A percentile compares a stretch with the other conserved stretches of the same genome.
phyloP scores from a whole-genome alignment of 176 grass and related monocot species.

The Cenchrus fungigraminus region DNA sequence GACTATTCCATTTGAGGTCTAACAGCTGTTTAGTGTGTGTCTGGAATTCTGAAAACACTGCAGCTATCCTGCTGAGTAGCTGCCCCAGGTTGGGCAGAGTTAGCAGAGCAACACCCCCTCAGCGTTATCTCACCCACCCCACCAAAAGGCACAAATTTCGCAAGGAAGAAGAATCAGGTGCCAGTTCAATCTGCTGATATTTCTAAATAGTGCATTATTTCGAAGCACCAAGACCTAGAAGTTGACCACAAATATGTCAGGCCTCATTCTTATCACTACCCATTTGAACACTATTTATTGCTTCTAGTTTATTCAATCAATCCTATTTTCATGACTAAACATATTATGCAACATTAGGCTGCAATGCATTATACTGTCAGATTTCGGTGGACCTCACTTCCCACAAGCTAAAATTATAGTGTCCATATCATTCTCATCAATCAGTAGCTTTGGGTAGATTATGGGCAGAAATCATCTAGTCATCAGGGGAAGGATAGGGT shows the following conservation, averaged over 20 bases:
- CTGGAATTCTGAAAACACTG: neutral
- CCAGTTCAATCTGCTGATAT: neutral
- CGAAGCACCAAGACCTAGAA: neutral
- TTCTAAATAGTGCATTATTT: neutral
- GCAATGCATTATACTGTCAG: neutral
- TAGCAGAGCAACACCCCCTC: neutral
- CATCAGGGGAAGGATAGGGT: no score
- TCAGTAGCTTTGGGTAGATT: neutral
- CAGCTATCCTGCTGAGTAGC: neutral
- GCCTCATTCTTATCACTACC: neutral
- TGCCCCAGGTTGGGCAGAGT: neutral
- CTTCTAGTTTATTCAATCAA: neutral
- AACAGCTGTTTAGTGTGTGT: neutral
- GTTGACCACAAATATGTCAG: neutral
- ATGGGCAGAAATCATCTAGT: no score
- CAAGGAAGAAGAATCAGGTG: neutral
- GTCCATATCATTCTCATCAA: constrained; percentile 2
- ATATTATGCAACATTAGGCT: neutral
- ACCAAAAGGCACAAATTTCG: neutral
- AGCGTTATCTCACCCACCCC: neutral
- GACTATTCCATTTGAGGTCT: neutral
- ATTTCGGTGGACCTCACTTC: neutral
- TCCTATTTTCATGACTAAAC: neutral
- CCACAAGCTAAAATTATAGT: neutral
- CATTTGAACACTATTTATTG: neutral